Conservation (phyloP, 1,284 basidiomycete species). For the Microstroma glucosiphilum region DNA sequence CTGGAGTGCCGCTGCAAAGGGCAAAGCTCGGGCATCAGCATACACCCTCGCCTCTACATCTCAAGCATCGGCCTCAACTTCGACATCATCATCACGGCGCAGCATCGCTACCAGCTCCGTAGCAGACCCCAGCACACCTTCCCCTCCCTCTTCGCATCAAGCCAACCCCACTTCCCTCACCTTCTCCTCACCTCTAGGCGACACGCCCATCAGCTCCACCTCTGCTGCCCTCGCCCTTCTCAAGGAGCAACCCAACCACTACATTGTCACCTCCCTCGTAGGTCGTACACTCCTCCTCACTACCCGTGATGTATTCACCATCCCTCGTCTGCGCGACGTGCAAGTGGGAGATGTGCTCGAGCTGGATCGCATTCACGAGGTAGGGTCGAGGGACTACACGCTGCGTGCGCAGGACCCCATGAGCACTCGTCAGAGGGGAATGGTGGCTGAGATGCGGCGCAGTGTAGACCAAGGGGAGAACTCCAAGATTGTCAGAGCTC, state of each 20-base stretch:
- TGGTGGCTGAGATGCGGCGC: slow-evolving; percentile 14
- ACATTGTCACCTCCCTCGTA: slow-evolving; percentile 80
- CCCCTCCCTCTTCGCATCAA: no score
- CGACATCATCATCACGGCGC: slow-evolving; percentile 4
- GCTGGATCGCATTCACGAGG: slow-evolving; percentile 82
- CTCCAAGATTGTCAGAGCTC: neutral
- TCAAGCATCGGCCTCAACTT: neutral
- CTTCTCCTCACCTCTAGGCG: neutral
- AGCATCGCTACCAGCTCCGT: slow-evolving; percentile 48
- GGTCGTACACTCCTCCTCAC: slow-evolving; percentile 81
- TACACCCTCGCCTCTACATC: neutral
- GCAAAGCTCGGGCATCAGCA: neutral
- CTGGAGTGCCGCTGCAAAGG: slow-evolving; percentile 5
- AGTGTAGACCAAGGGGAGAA: neutral
- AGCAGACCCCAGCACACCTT: no score
- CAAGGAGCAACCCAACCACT: slow-evolving; percentile 12
- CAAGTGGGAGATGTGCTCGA: slow-evolving; percentile 73
- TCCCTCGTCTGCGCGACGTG: slow-evolving; percentile 67
- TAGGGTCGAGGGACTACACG: slow-evolving; percentile 92
- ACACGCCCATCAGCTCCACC: slow-evolving; percentile 3
- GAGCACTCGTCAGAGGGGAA: slow-evolving; percentile 14
- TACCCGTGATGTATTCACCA: slow-evolving; percentile 80
- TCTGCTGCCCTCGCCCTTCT: slow-evolving; percentile 9
- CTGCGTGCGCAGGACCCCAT: slow-evolving; percentile 58
- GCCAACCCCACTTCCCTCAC: neutral